These are phyloP conservation scores for Entomophthora muscae DNA, from an alignment of 371 early-diverging fungal species.

Conservation along the genomic window DNA sequence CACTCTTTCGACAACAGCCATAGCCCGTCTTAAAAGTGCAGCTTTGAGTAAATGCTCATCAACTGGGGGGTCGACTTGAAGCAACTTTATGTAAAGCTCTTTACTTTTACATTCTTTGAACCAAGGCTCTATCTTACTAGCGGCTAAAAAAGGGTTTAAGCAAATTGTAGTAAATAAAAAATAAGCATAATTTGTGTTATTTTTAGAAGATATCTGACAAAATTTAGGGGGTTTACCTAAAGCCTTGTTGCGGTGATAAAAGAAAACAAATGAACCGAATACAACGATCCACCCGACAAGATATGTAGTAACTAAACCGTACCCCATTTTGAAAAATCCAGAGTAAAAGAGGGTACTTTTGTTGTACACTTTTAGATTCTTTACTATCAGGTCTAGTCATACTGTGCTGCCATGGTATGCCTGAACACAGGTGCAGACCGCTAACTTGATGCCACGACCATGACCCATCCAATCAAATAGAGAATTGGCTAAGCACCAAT, in stretches of 20 bases:
- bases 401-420: too few relatives aligned
- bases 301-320: conserved; percentile 8
- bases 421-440: too few relatives aligned
- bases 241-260: conserved; percentile 11
- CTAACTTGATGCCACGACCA: too few relatives aligned
- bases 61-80: conserved; percentile 31
- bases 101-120: conserved; percentile 43
- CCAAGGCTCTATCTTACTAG: conserved; percentile 33
- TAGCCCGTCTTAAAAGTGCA: conserved; percentile 70
- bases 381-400: too few relatives aligned
- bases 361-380: too few relatives aligned
- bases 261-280: conserved; percentile 11
- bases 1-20: conserved; percentile 60
- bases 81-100: conserved; percentile 49
- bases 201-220: neutral
- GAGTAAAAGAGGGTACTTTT: too few relatives aligned
- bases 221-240: conserved; percentile 1
- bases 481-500: too few relatives aligned
- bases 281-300: conserved; percentile 9
- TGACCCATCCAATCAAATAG: too few relatives aligned
- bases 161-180: neutral
- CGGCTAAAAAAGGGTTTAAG: conserved; percentile 6
- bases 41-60: conserved; percentile 43
- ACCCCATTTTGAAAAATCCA: conserved; percentile 5
- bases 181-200: neutral